Evolutionary conservation across 257 asterid genomes (phyloP).

Genomic region (Penstemon newberryi): DNA sequence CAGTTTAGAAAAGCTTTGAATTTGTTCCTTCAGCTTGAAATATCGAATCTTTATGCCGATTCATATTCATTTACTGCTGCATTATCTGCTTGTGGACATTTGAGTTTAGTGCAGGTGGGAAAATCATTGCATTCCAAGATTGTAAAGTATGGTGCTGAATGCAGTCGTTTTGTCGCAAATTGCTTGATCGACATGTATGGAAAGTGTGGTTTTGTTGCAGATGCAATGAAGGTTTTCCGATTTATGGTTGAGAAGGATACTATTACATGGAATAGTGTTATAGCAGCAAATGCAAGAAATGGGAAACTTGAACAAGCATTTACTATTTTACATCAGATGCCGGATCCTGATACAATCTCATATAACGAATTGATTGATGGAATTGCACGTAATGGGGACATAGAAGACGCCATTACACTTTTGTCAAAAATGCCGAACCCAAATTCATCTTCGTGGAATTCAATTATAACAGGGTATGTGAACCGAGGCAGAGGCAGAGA

Average conservation of each 20-base stretch:
- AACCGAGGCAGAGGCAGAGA: constrained; percentile 53
- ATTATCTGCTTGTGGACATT: constrained; percentile 68
- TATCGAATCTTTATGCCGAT: constrained; percentile 52
- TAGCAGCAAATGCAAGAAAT: constrained; percentile 81
- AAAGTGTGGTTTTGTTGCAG: constrained; percentile 57
- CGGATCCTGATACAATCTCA: constrained; percentile 61
- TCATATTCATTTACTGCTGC: constrained; percentile 71
- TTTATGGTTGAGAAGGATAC: constrained; percentile 48
- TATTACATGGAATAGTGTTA: constrained; percentile 71
- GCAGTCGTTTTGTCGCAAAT: constrained; percentile 43
- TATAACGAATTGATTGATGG: constrained; percentile 76
- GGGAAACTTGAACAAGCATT: constrained; percentile 56
- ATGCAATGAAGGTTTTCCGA: constrained; percentile 47
- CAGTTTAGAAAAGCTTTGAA: constrained; percentile 50
- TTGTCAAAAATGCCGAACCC: constrained; percentile 53
- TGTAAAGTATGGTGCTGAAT: constrained; percentile 56
- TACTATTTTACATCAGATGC: constrained; percentile 49
- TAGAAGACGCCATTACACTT: constrained; percentile 59
- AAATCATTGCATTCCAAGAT: constrained; percentile 71
- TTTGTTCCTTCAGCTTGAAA: constrained; percentile 55
- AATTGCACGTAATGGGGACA: constrained; percentile 59
- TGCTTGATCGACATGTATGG: constrained; percentile 83
- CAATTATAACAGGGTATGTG: constrained; percentile 69
- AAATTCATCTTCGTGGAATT: constrained; percentile 87
- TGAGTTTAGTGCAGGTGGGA: constrained; percentile 50